Evolutionary conservation across 2,329 filamentous ascomycete species (phyloP), one percentile per base, ranked within the genome.

Genomic region (Graphium sp.): DNA sequence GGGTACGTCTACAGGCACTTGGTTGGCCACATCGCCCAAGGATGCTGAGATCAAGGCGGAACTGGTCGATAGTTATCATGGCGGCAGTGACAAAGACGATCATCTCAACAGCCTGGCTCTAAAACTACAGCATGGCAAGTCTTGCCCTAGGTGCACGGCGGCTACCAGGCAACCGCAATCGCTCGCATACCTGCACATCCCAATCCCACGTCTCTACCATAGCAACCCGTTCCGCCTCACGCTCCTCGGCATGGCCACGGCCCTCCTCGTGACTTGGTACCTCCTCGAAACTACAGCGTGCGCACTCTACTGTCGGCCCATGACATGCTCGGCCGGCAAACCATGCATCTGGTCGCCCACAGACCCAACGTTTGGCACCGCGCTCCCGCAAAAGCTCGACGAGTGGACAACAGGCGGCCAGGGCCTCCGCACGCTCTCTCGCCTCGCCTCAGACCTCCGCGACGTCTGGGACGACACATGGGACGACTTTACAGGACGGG

Each of bases 331-430:
- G 9, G 46, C 26, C 29, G 44, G 33, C 26, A n/a, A n/a, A n/a
- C 54, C 56, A 2, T 73, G 67, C 41, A 52, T 58, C 20, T 74
- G 65, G 65, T 62, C 60, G 17, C 55, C 58, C 8, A 56, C 65
- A 25, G 69, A 74, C 41, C 70, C 70, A 1, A 58, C 59, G 16
- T 74, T 69, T 45, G 69, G 68, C n/a, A 55, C 53, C 22, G 64
- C 67, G 2, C 53, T 74, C 25, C 69, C 70, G 4, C 60, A 70
- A 32, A 74, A 74, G 49, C 40, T 74, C 9, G 69, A 75, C 41
- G 58, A 74, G 38, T 74, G 68, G 68, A 42, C 54, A 7, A 66
- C 63, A 0, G 60, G 62, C 11, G 67, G 67, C 2, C 48, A 46
- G 19, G 62, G 62, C 5, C 59, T 62, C 21, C 39, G 36, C 2